A percentile compares a stretch with the other conserved stretches of the same genome.
These are phyloP conservation scores for Venturia aucupariae DNA, from an alignment of 2,329 filamentous ascomycete species.

Conservation along the genomic window DNA sequence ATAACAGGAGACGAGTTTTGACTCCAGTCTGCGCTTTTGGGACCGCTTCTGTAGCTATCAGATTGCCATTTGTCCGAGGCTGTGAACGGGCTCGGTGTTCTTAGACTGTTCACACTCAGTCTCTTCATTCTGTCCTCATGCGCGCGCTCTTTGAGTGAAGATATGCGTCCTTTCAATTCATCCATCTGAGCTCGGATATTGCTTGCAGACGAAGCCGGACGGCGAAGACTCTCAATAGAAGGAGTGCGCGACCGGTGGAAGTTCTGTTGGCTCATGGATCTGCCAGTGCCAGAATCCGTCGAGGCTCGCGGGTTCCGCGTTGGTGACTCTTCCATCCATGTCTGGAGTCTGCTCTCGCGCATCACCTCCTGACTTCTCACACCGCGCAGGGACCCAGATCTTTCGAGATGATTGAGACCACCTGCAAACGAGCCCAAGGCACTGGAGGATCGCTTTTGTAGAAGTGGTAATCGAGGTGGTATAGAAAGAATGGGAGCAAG, in stretches of 20 bases:
- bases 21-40: constrained; percentile 15
- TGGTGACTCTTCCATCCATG: constrained; percentile 11
- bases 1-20: constrained; percentile 10
- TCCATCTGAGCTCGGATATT: constrained; percentile 77
- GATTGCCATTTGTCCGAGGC: constrained; percentile 53
- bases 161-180: constrained; percentile 77
- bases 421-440: constrained; percentile 29
- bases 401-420: constrained; percentile 5
- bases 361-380: constrained; percentile 29
- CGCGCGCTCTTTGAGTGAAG: constrained; percentile 66
- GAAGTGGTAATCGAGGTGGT: constrained; percentile 17
- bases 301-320: constrained; percentile 21
- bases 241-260: constrained; percentile 27
- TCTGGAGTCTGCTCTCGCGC: constrained; percentile 21
- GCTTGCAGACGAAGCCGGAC: constrained; percentile 63
- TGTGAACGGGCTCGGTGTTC: constrained; percentile 71
- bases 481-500: constrained; percentile 4
- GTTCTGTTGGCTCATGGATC: constrained; percentile 1
- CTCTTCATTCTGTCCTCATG: constrained; percentile 70
- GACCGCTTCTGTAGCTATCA: constrained; percentile 21
- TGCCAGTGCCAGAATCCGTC: constrained; percentile 18
- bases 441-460: constrained; percentile 30
- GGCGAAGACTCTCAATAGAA: constrained; percentile 34
- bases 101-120: constrained; percentile 58
- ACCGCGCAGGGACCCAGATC: constrained; percentile 12